Conservation (phyloP, 1,284 basidiomycete genomes). For the Malassezia cuniculi region DNA sequence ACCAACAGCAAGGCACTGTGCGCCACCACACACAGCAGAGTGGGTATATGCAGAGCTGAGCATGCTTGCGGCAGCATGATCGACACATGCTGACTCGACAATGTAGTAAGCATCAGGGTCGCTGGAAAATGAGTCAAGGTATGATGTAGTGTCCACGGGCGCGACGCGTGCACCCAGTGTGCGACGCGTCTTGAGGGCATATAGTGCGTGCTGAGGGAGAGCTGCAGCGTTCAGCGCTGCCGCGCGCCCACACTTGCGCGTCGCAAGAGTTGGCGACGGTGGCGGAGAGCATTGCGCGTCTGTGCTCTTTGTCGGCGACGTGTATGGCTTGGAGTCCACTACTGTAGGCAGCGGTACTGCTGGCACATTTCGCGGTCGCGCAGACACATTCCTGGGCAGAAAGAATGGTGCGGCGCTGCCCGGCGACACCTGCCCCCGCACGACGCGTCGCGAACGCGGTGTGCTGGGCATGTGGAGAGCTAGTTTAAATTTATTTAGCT, state of each 20-base stretch:
- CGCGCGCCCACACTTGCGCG: no score
- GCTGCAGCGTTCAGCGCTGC: no score
- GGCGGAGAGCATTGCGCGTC: no score
- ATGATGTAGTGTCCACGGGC: neutral
- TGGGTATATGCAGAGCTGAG: slow-evolving; percentile 31
- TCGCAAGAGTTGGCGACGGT: no score
- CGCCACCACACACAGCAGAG: no score
- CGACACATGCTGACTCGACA: slow-evolving; percentile 16
- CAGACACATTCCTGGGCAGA: slow-evolving; percentile 7
- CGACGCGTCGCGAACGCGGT: slow-evolving; percentile 1
- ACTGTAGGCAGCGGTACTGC: no score
- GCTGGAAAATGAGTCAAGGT: neutral
- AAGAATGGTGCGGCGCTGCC: slow-evolving; percentile 14
- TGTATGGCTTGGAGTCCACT: no score
- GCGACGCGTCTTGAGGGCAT: neutral
- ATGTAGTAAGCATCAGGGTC: slow-evolving; percentile 6
- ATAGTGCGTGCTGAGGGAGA: neutral
- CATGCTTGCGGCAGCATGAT: slow-evolving; percentile 15
- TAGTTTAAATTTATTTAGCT: neutral
- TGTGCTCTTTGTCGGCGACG: no score
- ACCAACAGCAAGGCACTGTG: slow-evolving; percentile 39
- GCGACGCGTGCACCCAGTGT: neutral
- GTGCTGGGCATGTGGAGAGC: neutral
- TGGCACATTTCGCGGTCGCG: no score
- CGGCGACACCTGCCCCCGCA: slow-evolving; percentile 12